Base-by-base conservation (phyloP, 2,329 filamentous ascomycete genomes). In the Didymellaceae sp. region DNA sequence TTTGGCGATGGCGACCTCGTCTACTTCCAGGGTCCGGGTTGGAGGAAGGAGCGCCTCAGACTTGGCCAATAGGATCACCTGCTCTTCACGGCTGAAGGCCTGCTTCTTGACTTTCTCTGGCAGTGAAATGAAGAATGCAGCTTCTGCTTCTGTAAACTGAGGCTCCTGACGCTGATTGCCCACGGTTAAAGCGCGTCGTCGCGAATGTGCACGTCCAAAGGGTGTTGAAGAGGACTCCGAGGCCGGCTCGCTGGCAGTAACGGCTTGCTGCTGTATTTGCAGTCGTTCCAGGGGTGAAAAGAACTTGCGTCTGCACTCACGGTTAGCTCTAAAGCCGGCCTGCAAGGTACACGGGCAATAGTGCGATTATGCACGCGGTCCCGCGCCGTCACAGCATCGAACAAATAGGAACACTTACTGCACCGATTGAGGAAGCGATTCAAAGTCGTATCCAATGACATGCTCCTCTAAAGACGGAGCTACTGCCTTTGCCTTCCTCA, bases 251-350 rank as follows among this genome's bases (percentile, higher is more conserved):
- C 48, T 46, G 31, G 43, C 52, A 51, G 65, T 55, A 46, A 59
- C 65, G 60, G 61, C 59, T 40, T 74, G 74, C 62, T 85, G 84
- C 41, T 82, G 82, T 68, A 90, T 84, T 62, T 84, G 83, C 51
- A 89, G 79, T 50, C 87, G 82, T 73, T 91, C 88, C 56, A 88
- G 79, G 6, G 84, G 86, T 24, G 87, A 89, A 75, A 90, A 90
- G 75, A 88, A 90, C 83, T 90, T 80, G 65, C 74, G 74, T 64
- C 77, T 79, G 67, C 46, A 59, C 44, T 46, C 43, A 46, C 54
- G 37, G 58, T 65, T 57, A 68, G 61, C 55, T 55, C 63, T 52
- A 44, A 25, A 20, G 31, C 22, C 24, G 31, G 38, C 38, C 62
- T 67, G 65, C 66, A 62, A 70, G 68, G 67, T 67, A 69, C 65